Base-by-base conservation (phyloP, 306 rosid species). In the Arachis stenosperma region DNA sequence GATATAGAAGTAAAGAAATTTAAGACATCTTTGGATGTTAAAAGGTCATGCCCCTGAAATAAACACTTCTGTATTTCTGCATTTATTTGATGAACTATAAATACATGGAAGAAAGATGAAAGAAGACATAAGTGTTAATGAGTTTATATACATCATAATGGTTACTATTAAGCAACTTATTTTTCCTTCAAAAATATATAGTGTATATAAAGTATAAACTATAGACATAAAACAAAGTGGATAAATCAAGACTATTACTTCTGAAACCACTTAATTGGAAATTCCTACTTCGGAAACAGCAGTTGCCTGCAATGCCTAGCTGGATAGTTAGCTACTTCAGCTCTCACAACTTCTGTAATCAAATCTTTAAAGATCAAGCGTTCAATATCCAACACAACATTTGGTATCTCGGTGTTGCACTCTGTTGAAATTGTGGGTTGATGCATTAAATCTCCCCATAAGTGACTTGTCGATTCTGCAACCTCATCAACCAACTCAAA, bases 361-460 rank as follows among this genome's bases (percentile, higher is more conserved):
- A 95, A 77, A 78, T 92, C 99, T 66, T 91, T 95, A 69, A 91
- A 95, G 84, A 95, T 95, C 90, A 84, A 81, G 82, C 98, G 71
- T 76, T 95, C 99, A 12, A 95, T 74, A 67, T 86, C 97, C 90
- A 95, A 84, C 85, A 87, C 99, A 48, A 90, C 14, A 41, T 74
- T 72, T 13, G 98, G 87, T 17, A 88, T 76, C 85, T 87, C 89
- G 41, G 74, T 61, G 33, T 41, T 41, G 78, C 69, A 55, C 30
- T 77, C 80, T 80, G 67, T 77, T 84, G 81, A 75, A 53, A 67
- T 73, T 68, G 79, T 27, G 5, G 90, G 76, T 0, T 65, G 81
- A 37, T 81, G 88, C 75, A 14, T 75, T 61, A 90, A 77, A 77
- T 87, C 90, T 60, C 76, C 85, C 66, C 71, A 67, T 55, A 86